Evolutionary conservation across 352 stramenopile species (phyloP).

Genomic region (Phytophthora pini): DNA sequence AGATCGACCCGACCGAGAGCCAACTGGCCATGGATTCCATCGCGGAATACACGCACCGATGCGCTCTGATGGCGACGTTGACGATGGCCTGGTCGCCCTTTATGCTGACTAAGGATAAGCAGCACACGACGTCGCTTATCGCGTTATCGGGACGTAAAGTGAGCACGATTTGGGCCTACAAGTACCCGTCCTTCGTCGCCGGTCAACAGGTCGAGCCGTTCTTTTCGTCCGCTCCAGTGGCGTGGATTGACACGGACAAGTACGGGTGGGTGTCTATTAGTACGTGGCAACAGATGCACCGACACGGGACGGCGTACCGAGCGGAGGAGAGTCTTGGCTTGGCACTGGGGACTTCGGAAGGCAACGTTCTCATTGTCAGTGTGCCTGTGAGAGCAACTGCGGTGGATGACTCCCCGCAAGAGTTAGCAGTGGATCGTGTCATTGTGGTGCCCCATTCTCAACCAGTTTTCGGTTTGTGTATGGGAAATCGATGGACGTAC

Average conservation of each 20-base stretch:
- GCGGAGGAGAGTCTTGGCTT: constrained; percentile 39
- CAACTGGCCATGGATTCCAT: constrained; percentile 42
- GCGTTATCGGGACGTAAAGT: constrained; percentile 68
- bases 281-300: constrained; percentile 74
- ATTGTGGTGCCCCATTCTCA: constrained; percentile 65
- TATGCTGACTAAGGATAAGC: constrained; percentile 47
- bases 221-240: constrained; percentile 49
- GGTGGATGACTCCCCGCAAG: constrained; percentile 16
- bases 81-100: constrained; percentile 79
- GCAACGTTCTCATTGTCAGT: constrained; percentile 59
- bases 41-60: constrained; percentile 64
- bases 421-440: constrained; percentile 48
- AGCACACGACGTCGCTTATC: constrained; percentile 66
- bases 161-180: constrained; percentile 77
- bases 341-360: constrained; percentile 65
- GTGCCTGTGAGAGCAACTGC: constrained; percentile 41
- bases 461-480: constrained; percentile 63
- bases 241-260: constrained; percentile 73
- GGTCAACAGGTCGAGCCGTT: constrained; percentile 29
- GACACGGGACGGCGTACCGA: constrained; percentile 22
- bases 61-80: constrained; percentile 66
- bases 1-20: constrained; percentile 12
- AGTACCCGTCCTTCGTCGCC: constrained; percentile 46
- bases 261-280: constrained; percentile 75
- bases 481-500: constrained; percentile 60